phyloP scores from a whole-genome alignment of 2,329 filamentous ascomycete species.

The Madurella mycetomatis region DNA sequence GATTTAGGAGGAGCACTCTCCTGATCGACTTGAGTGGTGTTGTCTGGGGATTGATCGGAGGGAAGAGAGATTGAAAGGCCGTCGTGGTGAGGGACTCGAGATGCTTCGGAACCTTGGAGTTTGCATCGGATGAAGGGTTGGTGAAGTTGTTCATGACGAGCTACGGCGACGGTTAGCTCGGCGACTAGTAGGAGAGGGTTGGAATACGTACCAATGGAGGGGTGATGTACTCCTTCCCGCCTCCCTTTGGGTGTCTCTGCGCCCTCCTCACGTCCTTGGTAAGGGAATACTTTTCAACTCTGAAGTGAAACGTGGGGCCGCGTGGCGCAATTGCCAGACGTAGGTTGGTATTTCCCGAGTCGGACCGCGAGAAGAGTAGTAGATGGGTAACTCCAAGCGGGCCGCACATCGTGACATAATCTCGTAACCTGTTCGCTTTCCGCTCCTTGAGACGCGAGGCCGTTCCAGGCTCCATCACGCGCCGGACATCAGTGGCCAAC shows the following conservation, averaged over 20 bases:
- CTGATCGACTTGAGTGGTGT: conserved; percentile 90
- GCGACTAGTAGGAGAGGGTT: neutral
- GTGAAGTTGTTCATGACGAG: conserved; percentile 98
- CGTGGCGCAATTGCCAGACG: conserved; percentile 81
- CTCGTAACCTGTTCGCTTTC: conserved; percentile 78
- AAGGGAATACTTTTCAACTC: conserved; percentile 90
- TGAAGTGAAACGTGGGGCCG: conserved; percentile 89
- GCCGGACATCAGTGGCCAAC: conserved; percentile 82
- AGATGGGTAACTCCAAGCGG: conserved; percentile 90
- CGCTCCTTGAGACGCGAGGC: conserved; percentile 86
- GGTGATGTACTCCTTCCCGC: conserved; percentile 79
- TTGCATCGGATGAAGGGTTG: conserved; percentile 55
- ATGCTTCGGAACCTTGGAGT: conserved; percentile 78
- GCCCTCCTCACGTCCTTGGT: conserved; percentile 84
- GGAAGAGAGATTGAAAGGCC: conserved; percentile 93
- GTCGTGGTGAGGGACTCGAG: conserved; percentile 90
- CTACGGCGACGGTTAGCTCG: conserved; percentile 37
- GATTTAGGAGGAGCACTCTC: conserved; percentile 83
- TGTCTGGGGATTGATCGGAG: conserved; percentile 86
- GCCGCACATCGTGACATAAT: conserved; percentile 94
- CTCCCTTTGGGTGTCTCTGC: conserved; percentile 75
- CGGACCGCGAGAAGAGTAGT: conserved; percentile 85
- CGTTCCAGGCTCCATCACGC: conserved; percentile 94
- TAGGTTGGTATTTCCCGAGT: conserved; percentile 87
- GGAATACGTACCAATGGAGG: conserved; percentile 64